A percentile compares a stretch with the other conserved stretches of the same genome.
phyloP scores from a whole-genome alignment of 2,329 filamentous ascomycete genomes.

The Hypoxylon sp. region DNA sequence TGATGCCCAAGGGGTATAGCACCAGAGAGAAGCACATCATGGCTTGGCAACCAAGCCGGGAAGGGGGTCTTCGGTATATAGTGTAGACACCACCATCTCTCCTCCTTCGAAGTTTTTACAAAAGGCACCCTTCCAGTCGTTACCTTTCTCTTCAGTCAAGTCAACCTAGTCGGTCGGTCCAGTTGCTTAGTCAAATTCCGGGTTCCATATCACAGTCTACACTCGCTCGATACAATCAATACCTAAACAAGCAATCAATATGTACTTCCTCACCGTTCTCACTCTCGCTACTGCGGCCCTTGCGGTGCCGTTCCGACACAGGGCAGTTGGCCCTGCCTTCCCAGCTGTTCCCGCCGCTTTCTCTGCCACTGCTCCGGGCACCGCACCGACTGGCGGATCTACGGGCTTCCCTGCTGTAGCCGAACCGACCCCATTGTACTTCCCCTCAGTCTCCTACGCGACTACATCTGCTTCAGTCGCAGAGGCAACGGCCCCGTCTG shows the following conservation, averaged over 20 bases:
- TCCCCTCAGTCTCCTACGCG: slow-evolving; percentile 22
- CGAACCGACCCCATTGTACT: slow-evolving; percentile 20
- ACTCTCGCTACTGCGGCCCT: slow-evolving; percentile 37
- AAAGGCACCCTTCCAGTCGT: slow-evolving; percentile 26
- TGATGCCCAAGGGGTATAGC: slow-evolving; percentile 16
- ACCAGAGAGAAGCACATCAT: slow-evolving; percentile 15
- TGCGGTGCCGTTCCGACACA: slow-evolving; percentile 31
- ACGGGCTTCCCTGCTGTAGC: slow-evolving; percentile 21
- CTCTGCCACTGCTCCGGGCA: slow-evolving; percentile 6
- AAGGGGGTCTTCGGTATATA: slow-evolving; percentile 24
- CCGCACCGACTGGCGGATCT: slow-evolving; percentile 27
- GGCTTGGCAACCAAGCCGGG: slow-evolving; percentile 8
- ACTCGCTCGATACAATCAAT: slow-evolving; percentile 30
- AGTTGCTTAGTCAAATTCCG: slow-evolving; percentile 27
- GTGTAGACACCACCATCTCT: slow-evolving; percentile 12
- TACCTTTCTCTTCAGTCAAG: slow-evolving; percentile 26
- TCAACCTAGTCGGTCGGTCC: slow-evolving; percentile 30
- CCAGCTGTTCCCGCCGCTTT: slow-evolving; percentile 6
- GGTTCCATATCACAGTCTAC: slow-evolving; percentile 25
- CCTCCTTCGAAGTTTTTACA: slow-evolving; percentile 5
- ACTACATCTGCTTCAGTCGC: slow-evolving; percentile 11
- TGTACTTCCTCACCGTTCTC: slow-evolving; percentile 37
- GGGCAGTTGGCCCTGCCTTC: neutral
- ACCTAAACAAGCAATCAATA: slow-evolving; percentile 26
- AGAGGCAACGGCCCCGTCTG: slow-evolving; percentile 6